Evolutionary conservation across 2,329 filamentous ascomycete genomes (phyloP).

Genomic region (Mycosphaerelloides madeirae): DNA sequence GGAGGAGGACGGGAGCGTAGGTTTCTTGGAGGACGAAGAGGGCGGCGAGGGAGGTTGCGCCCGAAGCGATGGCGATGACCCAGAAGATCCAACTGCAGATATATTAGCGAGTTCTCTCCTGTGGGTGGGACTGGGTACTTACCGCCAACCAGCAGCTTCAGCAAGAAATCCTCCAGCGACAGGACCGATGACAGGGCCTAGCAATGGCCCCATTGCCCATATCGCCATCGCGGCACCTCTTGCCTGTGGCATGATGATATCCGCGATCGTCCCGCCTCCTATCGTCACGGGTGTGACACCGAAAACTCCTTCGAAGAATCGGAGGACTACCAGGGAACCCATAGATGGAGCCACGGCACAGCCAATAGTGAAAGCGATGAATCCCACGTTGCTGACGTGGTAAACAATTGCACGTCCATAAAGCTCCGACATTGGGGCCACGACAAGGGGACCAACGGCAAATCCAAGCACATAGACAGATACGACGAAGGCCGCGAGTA

Average conservation of each 20-base stretch:
- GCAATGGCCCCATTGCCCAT: conserved; percentile 28
- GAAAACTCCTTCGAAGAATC: conserved; percentile 30
- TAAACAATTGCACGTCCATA: conserved; percentile 32
- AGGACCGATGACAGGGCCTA: conserved; percentile 44
- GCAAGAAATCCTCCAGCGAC: conserved; percentile 61
- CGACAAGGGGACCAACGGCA: conserved; percentile 40
- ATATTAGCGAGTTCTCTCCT: background rate
- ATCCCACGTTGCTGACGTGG: conserved; percentile 29
- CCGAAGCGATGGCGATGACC: conserved; percentile 43
- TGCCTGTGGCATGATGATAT: conserved; percentile 26
- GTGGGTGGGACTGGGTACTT: conserved; percentile 29
- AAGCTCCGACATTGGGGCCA: conserved; percentile 39
- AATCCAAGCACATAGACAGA: conserved; percentile 59
- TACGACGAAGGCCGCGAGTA: conserved; percentile 60
- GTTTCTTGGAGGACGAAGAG: conserved; percentile 44
- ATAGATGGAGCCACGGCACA: conserved; percentile 30
- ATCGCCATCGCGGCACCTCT: conserved; percentile 29
- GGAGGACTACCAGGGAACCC: conserved; percentile 28
- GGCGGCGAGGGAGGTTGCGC: conserved; percentile 33
- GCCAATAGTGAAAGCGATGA: conserved; percentile 29
- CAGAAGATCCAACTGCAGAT: conserved; percentile 59
- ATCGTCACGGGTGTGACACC: conserved; percentile 31
- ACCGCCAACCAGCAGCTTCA: conserved; percentile 63
- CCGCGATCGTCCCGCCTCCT: conserved; percentile 27
- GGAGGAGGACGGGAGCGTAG: conserved; percentile 45